Conservation (phyloP, 345 rosid species). For the Kernera saxatilis region DNA sequence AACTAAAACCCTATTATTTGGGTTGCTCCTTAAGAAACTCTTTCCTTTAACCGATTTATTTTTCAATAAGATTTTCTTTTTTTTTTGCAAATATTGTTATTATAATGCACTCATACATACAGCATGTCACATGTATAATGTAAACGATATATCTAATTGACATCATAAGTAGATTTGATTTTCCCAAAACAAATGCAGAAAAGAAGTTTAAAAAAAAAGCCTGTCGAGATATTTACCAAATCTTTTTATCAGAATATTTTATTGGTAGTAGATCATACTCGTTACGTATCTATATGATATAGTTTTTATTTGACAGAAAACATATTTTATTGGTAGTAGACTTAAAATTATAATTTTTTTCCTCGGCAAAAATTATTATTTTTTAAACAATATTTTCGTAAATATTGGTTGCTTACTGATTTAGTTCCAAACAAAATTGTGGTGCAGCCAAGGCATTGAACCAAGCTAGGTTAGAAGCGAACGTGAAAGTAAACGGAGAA, state of each 20-base stretch:
- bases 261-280: conserved; percentile 19
- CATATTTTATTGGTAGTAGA: not conserved
- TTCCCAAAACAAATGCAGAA: not conserved
- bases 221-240: conserved; percentile 15
- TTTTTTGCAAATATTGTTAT: not conserved
- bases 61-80: not conserved
- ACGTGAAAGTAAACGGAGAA: conserved; percentile 50
- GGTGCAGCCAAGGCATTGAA: conserved; percentile 73
- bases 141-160: not conserved
- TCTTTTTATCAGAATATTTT: not conserved
- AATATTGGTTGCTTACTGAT: not conserved
- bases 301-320: not conserved
- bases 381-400: not conserved
- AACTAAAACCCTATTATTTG: not conserved
- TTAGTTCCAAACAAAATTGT: not conserved
- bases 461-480: conserved; percentile 83
- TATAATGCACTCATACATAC: not conserved
- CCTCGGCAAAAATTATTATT: not conserved
- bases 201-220: not conserved
- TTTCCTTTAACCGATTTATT: not conserved
- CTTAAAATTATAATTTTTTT: not conserved
- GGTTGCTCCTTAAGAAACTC: not conserved
- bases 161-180: not conserved
- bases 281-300: conserved; percentile 10
- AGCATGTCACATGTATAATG: not conserved